Percentiles rank a stretch among this genome's conserved stretches.
These are phyloP conservation scores for Amanita brunnescens DNA, from an alignment of 768 basidiomycete genomes.

Conservation along the genomic window DNA sequence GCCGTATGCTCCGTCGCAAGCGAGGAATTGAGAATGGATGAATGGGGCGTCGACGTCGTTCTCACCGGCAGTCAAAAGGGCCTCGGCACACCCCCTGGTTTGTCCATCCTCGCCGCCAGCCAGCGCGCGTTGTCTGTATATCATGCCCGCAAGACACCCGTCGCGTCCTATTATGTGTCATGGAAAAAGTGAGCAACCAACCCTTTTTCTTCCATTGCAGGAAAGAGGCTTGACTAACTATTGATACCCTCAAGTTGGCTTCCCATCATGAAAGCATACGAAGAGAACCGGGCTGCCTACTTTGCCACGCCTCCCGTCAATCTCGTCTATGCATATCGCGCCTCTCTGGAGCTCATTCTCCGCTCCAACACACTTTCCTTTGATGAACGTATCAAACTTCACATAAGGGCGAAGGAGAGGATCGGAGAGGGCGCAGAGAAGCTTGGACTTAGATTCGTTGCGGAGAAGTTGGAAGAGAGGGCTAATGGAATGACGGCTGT, in stretches of 20 bases:
- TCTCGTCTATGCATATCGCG: constrained; percentile 84
- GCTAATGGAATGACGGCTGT: constrained; percentile 97
- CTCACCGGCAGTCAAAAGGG: constrained; percentile 87
- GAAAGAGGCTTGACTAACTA: background rate
- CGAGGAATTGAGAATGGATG: constrained; percentile 92
- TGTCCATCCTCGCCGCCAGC: constrained; percentile 80
- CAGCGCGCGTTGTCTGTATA: constrained; percentile 69
- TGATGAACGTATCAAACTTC: constrained; percentile 68
- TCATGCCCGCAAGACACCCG: constrained; percentile 52
- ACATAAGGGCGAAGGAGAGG: constrained; percentile 57
- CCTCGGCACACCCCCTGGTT: constrained; percentile 86
- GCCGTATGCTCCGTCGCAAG: constrained; percentile 96
- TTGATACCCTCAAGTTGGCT: constrained; percentile 54
- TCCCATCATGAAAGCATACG: constrained; percentile 92
- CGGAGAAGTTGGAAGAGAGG: constrained; percentile 47
- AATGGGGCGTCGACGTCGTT: constrained; percentile 88
- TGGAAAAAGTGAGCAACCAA: constrained; percentile 68
- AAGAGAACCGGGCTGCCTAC: constrained; percentile 72
- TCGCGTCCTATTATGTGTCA: constrained; percentile 76
- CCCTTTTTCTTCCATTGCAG: background rate
- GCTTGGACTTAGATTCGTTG: constrained; percentile 70
- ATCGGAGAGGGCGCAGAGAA: constrained; percentile 58
- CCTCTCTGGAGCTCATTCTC: constrained; percentile 71
- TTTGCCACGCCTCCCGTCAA: constrained; percentile 96
- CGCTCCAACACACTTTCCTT: constrained; percentile 47